These are phyloP conservation scores for Millerozyma miso DNA, from an alignment of 805 yeast species.

Conservation along the genomic window DNA sequence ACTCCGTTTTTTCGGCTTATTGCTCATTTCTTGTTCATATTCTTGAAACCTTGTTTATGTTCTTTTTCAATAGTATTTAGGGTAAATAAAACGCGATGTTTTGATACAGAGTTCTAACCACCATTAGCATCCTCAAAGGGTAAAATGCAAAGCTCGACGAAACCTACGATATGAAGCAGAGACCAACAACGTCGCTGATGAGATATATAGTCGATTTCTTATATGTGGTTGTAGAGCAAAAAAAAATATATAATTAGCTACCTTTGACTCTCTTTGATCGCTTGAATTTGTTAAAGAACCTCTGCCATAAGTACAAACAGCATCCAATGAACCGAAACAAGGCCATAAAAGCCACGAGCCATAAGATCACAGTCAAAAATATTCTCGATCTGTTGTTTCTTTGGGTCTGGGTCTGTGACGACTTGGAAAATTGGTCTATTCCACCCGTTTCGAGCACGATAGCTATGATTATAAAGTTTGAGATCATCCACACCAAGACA, in stretches of 20 bases:
- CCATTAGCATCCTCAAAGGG: background rate
- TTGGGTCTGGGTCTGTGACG: slow-evolving; percentile 23
- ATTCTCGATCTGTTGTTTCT: slow-evolving; percentile 35
- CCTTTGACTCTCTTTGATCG: slow-evolving; percentile 1
- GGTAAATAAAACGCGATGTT: background rate
- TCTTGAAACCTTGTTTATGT: background rate
- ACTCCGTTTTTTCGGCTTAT: slow-evolving; percentile 4
- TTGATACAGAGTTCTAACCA: background rate
- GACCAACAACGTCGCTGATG: background rate
- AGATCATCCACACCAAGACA: slow-evolving; percentile 42
- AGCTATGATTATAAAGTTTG: slow-evolving; percentile 39
- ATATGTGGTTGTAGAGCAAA: background rate
- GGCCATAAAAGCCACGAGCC: slow-evolving; percentile 62
- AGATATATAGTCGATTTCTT: background rate
- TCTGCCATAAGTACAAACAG: slow-evolving; percentile 40
- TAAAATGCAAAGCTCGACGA: background rate
- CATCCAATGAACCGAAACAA: slow-evolving; percentile 55
- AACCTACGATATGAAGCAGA: background rate
- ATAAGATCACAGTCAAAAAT: slow-evolving; percentile 49
- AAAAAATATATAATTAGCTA: background rate
- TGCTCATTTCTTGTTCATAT: slow-evolving; percentile 4
- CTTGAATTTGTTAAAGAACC: slow-evolving; percentile 25
- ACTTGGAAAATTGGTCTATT: slow-evolving; percentile 30
- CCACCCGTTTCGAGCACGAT: slow-evolving; percentile 43
- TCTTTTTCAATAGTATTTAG: background rate